Evolutionary conservation across 2,329 filamentous ascomycete species (phyloP), one percentile per base, ranked within the genome.

Genomic region (Pseudophaeomoniella oleicola): DNA sequence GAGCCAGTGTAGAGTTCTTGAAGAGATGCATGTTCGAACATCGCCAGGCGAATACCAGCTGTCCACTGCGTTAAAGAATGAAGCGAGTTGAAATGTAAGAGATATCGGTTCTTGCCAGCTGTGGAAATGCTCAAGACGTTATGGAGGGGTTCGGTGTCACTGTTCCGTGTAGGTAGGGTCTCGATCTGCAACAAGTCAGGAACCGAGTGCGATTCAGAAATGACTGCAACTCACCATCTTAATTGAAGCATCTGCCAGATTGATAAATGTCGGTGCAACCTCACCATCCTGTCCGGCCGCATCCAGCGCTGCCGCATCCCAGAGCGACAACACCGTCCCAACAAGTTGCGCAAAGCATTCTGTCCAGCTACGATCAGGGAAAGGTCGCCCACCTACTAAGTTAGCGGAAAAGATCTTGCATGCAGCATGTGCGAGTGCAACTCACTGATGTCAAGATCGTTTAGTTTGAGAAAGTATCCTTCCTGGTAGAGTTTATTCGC

Each of bases 281-380:
- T 93, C 83, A 45, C 78, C 81, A 50, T 90, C 76, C 48, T 85
- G 79, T 22, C 83, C 85, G 10, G 84, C 87, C 29, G 76, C 77
- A 61, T 98, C 90, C 40, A 96, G 69, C 55, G 90, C 86, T 44
- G 82, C 78, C 16, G 88, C 87, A 59, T 98, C 88, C 90, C 90
- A 98, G 35, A 96, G 64, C 4, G 90, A 94, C 39, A 98, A 64
- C 12, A 96, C 84, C 2, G 90, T 96, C 45, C 90, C 90, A 13
- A 94, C 85, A 12, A 98, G 75, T 56, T 96, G 90, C 31, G 88
- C 87, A 60, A 96, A 98, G 59, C 85, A 94, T 65, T 98, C 90
- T 27, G 81, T 81, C 90, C 90, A 98, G 45, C 77, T 83, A 49
- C 90, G 72, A 58, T 94, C 87, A 30, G 72, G 60, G 53, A 88